Evolutionary conservation across 768 basidiomycete species (phyloP).

Genomic region (Pisolithus marmoratus): DNA sequence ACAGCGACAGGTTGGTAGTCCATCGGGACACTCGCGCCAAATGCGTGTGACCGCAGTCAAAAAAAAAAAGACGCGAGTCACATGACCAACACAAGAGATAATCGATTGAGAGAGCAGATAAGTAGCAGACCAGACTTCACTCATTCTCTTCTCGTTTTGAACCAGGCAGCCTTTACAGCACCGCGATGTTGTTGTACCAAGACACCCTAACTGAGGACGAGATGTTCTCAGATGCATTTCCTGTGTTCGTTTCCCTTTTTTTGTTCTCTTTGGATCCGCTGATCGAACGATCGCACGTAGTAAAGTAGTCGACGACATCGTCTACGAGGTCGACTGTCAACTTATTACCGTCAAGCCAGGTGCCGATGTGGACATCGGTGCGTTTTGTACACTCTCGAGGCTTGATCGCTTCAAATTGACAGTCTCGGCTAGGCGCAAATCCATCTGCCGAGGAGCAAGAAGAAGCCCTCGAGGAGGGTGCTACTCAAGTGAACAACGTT

Average conservation of each 20-base stretch:
- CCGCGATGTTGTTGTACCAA: conserved; percentile 63
- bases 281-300: conserved; percentile 34
- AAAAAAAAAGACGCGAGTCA: conserved; percentile 14
- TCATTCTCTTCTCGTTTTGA: conserved; percentile 3
- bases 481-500: conserved; percentile 80
- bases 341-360: conserved; percentile 66
- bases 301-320: conserved; percentile 71
- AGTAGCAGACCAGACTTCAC: not conserved
- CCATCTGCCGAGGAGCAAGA: conserved; percentile 85
- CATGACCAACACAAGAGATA: not conserved
- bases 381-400: conserved; percentile 11
- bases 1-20: conserved; percentile 78
- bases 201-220: conserved; percentile 80
- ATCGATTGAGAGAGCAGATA: not conserved
- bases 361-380: conserved; percentile 85
- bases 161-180: conserved; percentile 7
- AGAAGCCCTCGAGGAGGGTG: conserved; percentile 78
- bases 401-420: conserved; percentile 3
- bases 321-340: conserved; percentile 83
- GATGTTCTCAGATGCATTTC: conserved; percentile 93
- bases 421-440: conserved; percentile 64
- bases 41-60: conserved; percentile 9
- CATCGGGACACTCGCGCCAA: conserved; percentile 38
- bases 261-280: conserved; percentile 4
- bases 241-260: conserved; percentile 48